phyloP scores from a whole-genome alignment of 192 early-diverging fungal species.

The Spinellus fusiger region DNA sequence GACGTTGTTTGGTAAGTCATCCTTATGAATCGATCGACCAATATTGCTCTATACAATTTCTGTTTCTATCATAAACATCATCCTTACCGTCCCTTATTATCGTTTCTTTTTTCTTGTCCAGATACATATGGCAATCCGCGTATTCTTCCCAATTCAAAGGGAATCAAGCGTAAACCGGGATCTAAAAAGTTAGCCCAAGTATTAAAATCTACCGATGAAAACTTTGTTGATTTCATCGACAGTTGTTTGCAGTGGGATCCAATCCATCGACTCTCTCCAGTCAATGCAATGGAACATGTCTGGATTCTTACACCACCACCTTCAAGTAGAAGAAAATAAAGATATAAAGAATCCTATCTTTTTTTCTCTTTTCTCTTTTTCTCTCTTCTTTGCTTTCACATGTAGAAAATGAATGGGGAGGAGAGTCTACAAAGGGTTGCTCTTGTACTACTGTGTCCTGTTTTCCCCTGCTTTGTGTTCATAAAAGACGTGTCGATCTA shows the following conservation, averaged over 20 bases:
- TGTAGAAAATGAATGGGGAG: too few relatives aligned
- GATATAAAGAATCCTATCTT: not conserved
- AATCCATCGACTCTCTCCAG: conserved; percentile 1
- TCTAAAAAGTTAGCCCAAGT: conserved; percentile 71
- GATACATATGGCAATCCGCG: conserved; percentile 48
- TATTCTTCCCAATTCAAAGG: conserved; percentile 75
- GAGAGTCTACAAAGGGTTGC: too few relatives aligned
- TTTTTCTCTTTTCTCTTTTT: not conserved
- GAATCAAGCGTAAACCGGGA: conserved; percentile 68
- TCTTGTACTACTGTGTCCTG: too few relatives aligned
- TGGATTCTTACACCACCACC: conserved; percentile 8
- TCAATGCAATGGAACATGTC: conserved; percentile 6
- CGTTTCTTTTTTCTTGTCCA: conserved; percentile 21
- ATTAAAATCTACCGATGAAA: conserved; percentile 65
- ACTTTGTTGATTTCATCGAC: conserved; percentile 80
- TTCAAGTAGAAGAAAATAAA: not conserved
- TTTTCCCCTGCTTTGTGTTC: too few relatives aligned
- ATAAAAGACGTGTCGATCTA: too few relatives aligned
- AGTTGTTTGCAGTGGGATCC: conserved; percentile 87
- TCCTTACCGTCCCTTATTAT: not conserved
- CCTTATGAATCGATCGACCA: conserved; percentile 1
- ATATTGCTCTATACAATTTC: conserved; percentile 22
- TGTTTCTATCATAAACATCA: conserved; percentile 21
- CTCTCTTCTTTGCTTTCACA: too few relatives aligned
- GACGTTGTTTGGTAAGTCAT: conserved; percentile 76